Evolutionary conservation across 768 basidiomycete species (phyloP).

Genomic region (Rhizopogon vinicolor): DNA sequence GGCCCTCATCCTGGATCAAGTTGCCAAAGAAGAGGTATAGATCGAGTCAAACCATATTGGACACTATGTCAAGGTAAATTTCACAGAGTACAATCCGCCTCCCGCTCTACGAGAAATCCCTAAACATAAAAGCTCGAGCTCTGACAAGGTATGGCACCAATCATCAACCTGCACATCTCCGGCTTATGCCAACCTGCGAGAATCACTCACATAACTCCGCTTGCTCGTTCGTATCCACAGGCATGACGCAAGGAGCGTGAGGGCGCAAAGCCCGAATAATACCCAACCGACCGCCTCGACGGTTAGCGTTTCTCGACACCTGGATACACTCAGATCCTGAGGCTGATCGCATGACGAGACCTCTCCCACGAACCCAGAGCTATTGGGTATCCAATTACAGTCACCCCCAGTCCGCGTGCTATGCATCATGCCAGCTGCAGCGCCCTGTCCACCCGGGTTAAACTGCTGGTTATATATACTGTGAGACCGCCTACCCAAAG

Average conservation of each 20-base stretch:
- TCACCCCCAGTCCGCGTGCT: slow-evolving; percentile 53
- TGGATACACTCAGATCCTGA: slow-evolving; percentile 24
- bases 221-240: slow-evolving; percentile 41
- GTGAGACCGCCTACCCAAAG: slow-evolving; percentile 53
- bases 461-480: background rate
- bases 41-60: background rate
- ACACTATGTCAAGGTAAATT: background rate
- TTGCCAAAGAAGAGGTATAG: too few relatives aligned
- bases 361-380: slow-evolving; percentile 20
- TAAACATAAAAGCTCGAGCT: slow-evolving; percentile 31
- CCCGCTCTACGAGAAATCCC: background rate
- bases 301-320: slow-evolving; percentile 69
- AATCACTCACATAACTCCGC: slow-evolving; percentile 37
- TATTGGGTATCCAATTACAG: slow-evolving; percentile 47
- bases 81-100: background rate
- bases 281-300: slow-evolving; percentile 76
- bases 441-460: slow-evolving; percentile 42
- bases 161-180: slow-evolving; percentile 15
- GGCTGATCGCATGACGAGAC: slow-evolving; percentile 19
- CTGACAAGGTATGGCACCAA: slow-evolving; percentile 16
- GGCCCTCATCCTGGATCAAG: too few relatives aligned
- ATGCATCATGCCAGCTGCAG: slow-evolving; percentile 64
- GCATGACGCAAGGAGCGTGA: slow-evolving; percentile 53
- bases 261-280: slow-evolving; percentile 57
- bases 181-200: slow-evolving; percentile 37